phyloP scores from a whole-genome alignment of 352 stramenopile genomes.

The Phytophthora tubulina region DNA sequence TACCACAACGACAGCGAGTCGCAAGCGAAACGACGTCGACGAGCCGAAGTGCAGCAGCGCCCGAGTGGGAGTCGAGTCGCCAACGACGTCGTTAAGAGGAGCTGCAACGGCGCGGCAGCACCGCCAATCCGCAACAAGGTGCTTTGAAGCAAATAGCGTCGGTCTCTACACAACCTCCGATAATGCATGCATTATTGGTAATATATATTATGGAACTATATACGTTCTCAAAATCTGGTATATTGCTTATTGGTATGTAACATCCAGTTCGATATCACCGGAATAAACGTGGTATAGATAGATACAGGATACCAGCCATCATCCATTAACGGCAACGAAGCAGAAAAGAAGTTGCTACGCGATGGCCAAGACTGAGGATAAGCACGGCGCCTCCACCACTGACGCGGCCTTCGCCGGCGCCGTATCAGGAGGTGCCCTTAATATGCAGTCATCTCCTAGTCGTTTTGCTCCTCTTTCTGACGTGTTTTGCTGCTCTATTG shows the following conservation, averaged over 20 bases:
- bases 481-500: background rate
- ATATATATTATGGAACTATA: background rate
- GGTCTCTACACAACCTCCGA: constrained; percentile 1
- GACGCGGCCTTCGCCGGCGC: constrained; percentile 71
- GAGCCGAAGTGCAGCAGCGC: constrained; percentile 19
- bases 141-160: constrained; percentile 6
- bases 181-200: constrained; percentile 14
- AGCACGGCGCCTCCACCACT: constrained; percentile 46
- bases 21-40: constrained; percentile 8
- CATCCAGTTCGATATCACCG: background rate
- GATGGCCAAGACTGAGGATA: constrained; percentile 25
- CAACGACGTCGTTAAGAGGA: background rate
- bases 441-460: background rate
- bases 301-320: constrained; percentile 5
- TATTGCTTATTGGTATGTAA: background rate
- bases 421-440: constrained; percentile 61
- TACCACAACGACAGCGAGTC: constrained; percentile 4
- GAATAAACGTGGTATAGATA: background rate
- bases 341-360: constrained; percentile 26
- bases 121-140: constrained; percentile 9
- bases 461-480: background rate
- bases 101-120: constrained; percentile 4
- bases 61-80: background rate
- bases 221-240: background rate
- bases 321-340: constrained; percentile 31